Base-by-base conservation (phyloP, 2,329 filamentous ascomycete species). In the Metarhizium rileyi region DNA sequence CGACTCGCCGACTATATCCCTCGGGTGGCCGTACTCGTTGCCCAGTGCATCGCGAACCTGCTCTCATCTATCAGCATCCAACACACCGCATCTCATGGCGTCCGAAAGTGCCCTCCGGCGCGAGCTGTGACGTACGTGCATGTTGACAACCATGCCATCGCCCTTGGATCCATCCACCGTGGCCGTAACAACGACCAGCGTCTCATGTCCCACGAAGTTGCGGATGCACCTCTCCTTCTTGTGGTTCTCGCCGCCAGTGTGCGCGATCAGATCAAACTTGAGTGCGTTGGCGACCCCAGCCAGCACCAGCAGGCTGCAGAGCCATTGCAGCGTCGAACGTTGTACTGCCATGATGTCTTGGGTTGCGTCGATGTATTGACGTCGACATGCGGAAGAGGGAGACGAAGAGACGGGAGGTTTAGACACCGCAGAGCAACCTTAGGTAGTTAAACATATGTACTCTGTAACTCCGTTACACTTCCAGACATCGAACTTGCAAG, bases 41-140 rank as follows among this genome's bases (percentile, higher is more conserved):
- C 90, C 91, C 60, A 95, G 81, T 16, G 90, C 84, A 71, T 98
- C 93, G 69, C 86, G 86, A 70, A 98, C 95, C 91, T 97, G 66
- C 44, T 48, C 16, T 33, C 43, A n/a, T n/a, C 7, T 8, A 18
- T 25, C 49, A 40, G 12, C 26, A 22, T 18, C 33, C n/a, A 33
- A 12, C 7, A 10, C 16, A 14, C 5, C 9, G 10, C 2, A 10
- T 1, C 30, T 10, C 12, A 14, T 5, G 5, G 30, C 16, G 5
- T 33, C 12, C 35, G n/a, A 38, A 38, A 9, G 20, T 20, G n/a
- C n/a, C 35, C 16, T 20, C 35, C 35, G 5, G 35, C n/a, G n/a
- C 33, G 10, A 20, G 30, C 5, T 12, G 30, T 33, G 56, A 76
- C 77, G 54, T 66, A 96, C 91, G 71, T 95, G 85, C 78, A 98